These are phyloP conservation scores for barley (Hordeum vulgare) DNA, from an alignment of 176 grass and related monocot species.

Conservation along the genomic window DNA sequence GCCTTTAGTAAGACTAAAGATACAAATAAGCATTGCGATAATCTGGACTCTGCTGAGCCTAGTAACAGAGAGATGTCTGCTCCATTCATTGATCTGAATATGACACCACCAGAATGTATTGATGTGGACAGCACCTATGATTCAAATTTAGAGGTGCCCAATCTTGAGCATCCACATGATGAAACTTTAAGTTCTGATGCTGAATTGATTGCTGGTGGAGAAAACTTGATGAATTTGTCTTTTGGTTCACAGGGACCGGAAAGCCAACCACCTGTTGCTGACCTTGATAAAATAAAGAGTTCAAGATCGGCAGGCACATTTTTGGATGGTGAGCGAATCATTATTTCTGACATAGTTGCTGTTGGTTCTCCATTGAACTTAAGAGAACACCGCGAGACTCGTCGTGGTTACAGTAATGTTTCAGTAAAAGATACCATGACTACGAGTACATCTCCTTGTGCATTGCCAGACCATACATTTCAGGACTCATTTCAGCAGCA, in stretches of 20 bases:
- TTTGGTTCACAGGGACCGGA: constrained; percentile 1
- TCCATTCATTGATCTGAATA: constrained; percentile 42
- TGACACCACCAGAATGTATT: constrained; percentile 8
- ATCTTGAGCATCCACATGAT: constrained; percentile 8
- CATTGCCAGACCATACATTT: background rate
- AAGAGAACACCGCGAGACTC: constrained; percentile 1
- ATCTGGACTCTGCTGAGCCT: constrained; percentile 1
- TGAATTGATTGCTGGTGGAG: constrained; percentile 3
- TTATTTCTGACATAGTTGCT: background rate
- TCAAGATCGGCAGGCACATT: background rate
- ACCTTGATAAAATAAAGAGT: background rate
- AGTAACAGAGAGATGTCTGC: constrained; percentile 11
- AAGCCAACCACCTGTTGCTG: background rate
- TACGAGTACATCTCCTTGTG: constrained; percentile 10
- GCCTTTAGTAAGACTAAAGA: background rate
- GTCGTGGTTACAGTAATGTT: background rate
- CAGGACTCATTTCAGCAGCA: constrained; percentile 23
- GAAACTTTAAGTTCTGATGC: background rate
- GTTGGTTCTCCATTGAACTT: constrained; percentile 8
- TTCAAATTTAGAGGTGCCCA: constrained; percentile 11
- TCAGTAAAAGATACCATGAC: constrained; percentile 6
- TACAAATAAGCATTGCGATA: background rate
- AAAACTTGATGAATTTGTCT: background rate
- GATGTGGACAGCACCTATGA: background rate
- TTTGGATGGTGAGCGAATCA: background rate